Evolutionary conservation across 2,329 filamentous ascomycete species (phyloP), one percentile per base, ranked within the genome.

Genomic region (Exophiala viscosa): DNA sequence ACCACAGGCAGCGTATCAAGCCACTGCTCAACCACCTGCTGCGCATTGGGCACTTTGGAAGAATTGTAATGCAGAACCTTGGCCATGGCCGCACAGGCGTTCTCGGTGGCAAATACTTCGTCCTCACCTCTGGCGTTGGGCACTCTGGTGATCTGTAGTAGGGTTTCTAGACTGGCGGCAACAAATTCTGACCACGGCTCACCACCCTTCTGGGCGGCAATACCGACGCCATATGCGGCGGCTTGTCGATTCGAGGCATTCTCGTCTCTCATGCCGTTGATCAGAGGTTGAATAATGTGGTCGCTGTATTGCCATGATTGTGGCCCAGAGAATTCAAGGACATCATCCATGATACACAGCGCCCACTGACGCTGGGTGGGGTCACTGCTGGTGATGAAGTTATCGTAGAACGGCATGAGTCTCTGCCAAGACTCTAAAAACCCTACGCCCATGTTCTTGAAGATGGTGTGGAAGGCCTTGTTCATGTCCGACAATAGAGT

Each of bases 401-500:
- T 79, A 63, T 91, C 85, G 69, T 97, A 97, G 50, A 90, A 95
- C 9, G 80, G 76, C 69, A 96, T 83, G 18, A 99, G 79, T 48
- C 83, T 82, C 68, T 96, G 88, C 91, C 92, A 99, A 38, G 89
- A 78, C 4, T 85, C 86, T 48, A 99, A 79, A 78, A 99, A 99
- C 9, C 80, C 76, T 8, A 84, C 79, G 18, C 89, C 88, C 68
- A 96, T 90, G 74, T 96, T 91, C 78, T 97, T 97, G 80, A 99
- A 99, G 61, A 99, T 90, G 55, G 90, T 92, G 73, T 99, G 93
- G 81, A 95, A 99, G 0, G 93, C 92, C 78, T 99, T 99, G 82
- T 99, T 99, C 93, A 99, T 99, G 67, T 99, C 93, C 1, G 91
- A 96, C 39, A 99, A 80, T 14, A 99, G 79, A 17, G 90, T 96